phyloP scores from a whole-genome alignment of 805 yeast genomes.

The Scheffersomyces amazonensis region DNA sequence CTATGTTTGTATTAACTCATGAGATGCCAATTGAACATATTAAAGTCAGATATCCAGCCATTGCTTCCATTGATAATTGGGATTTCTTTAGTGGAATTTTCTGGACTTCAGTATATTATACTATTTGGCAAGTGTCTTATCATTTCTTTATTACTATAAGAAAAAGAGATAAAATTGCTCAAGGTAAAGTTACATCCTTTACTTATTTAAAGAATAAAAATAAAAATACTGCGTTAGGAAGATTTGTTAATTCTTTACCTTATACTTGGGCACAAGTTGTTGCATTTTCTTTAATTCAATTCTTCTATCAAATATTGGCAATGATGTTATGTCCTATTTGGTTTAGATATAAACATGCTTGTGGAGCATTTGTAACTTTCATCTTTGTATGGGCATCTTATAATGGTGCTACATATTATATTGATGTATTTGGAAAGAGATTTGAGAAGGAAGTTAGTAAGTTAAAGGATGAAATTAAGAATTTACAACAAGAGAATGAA shows the following conservation, averaged over 20 bases:
- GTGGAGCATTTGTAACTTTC: slow-evolving; percentile 61
- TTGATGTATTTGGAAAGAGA: slow-evolving; percentile 87
- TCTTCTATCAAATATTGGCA: slow-evolving; percentile 78
- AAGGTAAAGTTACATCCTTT: slow-evolving; percentile 86
- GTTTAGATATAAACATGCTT: slow-evolving; percentile 66
- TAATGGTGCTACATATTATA: slow-evolving; percentile 93
- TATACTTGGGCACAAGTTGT: slow-evolving; percentile 80
- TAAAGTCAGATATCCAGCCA: slow-evolving; percentile 75
- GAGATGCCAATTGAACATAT: slow-evolving; percentile 54
- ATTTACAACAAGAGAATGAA: slow-evolving; percentile 44
- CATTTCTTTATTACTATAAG: slow-evolving; percentile 89
- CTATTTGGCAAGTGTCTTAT: slow-evolving; percentile 86
- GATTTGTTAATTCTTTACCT: slow-evolving; percentile 76
- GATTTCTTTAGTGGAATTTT: slow-evolving; percentile 65
- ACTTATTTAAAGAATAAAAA: slow-evolving; percentile 76
- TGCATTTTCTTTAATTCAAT: slow-evolving; percentile 84
- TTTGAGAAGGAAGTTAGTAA: slow-evolving; percentile 80
- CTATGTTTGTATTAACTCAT: slow-evolving; percentile 84
- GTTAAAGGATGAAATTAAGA: slow-evolving; percentile 68
- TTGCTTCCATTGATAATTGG: slow-evolving; percentile 64
- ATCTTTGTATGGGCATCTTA: slow-evolving; percentile 82
- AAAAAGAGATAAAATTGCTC: slow-evolving; percentile 73
- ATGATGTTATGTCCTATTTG: slow-evolving; percentile 91
- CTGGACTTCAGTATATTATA: slow-evolving; percentile 78
- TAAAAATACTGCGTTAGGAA: slow-evolving; percentile 63